phyloP scores from a whole-genome alignment of 1,284 basidiomycete genomes.

The Cryptococcus floricola region DNA sequence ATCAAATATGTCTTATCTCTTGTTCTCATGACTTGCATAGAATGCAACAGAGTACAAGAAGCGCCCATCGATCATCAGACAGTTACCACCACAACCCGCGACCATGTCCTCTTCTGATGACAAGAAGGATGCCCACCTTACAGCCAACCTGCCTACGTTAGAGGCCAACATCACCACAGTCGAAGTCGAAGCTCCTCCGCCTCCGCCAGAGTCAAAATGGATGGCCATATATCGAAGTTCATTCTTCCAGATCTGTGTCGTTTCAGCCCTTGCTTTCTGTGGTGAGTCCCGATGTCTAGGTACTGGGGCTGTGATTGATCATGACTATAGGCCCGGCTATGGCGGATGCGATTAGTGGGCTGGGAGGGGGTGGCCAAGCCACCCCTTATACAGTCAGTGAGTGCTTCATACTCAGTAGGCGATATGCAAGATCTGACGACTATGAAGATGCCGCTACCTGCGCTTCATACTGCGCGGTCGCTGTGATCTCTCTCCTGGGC shows the following conservation, averaged over 20 bases:
- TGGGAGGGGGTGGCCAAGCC: conserved; percentile 16
- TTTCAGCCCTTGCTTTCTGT: conserved; percentile 9
- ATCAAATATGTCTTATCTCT: too few species aligned
- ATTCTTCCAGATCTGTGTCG: conserved; percentile 8
- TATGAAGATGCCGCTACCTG: conserved; percentile 7
- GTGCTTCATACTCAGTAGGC: background rate
- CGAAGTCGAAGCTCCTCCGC: background rate
- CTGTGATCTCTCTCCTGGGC: conserved; percentile 16
- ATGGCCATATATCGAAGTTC: conserved; percentile 5
- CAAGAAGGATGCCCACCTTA: background rate
- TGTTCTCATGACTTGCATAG: too few species aligned
- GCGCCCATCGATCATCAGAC: background rate
- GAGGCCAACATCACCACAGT: background rate
- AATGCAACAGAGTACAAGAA: background rate
- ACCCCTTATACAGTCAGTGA: conserved; percentile 10
- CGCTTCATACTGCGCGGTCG: conserved; percentile 12
- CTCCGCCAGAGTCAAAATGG: conserved; percentile 1
- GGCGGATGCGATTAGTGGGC: conserved; percentile 10
- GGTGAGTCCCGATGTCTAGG: background rate
- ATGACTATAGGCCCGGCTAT: conserved; percentile 6
- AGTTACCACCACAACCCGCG: background rate
- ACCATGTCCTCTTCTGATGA: background rate
- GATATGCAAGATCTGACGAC: background rate
- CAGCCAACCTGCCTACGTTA: background rate
- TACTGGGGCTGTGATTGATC: background rate